Evolutionary conservation across 2,329 filamentous ascomycete genomes (phyloP), one percentile per base, ranked within the genome.

Genomic region (Alternaria dauci): DNA sequence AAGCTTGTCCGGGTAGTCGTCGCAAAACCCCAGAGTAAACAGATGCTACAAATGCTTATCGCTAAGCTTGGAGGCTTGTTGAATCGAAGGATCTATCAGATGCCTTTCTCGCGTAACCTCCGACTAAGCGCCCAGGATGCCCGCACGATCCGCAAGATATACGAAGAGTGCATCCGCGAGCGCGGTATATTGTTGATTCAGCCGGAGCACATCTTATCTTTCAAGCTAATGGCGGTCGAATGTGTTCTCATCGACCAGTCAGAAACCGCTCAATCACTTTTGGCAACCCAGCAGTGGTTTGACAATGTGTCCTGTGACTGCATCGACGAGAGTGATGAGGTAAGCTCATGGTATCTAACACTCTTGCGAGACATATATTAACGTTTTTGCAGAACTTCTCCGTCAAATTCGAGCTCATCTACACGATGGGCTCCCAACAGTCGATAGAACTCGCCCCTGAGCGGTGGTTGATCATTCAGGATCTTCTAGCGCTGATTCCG

Each of bases 301-400:
- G 73, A 84, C 30, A 14, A 51, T 0, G 60, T 73, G 2, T 80
- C 83, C 0, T 78, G 87, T 0, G 87, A 89, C 61, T 81, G 91
- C 2, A 79, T 91, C 0, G 88, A 91, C 58, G 88, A 91, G 71
- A 88, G 85, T 39, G 89, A 91, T 48, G 87, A 90, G 58, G 36
- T 38, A 38, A 18, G n/a, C n/a, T 12, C 16, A 8, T 4, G 16
- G 36, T 38, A n/a, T 38, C 8, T 2, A 18, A 18, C 2, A 36
- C 8, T 7, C 16, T 8, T 38, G 4, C 4, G 16, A 38, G 16
- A 38, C 36, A 38, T 38, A 18, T 8, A 38, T n/a, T 38, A 18
- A 38, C n/a, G 36, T 8, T n/a, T 2, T 38, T 38, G 36, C n/a
- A 38, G 38, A 87, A 86, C 55, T 85, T 90, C 43, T 86, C 82